Base-by-base conservation (phyloP, 2,329 filamentous ascomycete species). In the Aureobasidium sp. region DNA sequence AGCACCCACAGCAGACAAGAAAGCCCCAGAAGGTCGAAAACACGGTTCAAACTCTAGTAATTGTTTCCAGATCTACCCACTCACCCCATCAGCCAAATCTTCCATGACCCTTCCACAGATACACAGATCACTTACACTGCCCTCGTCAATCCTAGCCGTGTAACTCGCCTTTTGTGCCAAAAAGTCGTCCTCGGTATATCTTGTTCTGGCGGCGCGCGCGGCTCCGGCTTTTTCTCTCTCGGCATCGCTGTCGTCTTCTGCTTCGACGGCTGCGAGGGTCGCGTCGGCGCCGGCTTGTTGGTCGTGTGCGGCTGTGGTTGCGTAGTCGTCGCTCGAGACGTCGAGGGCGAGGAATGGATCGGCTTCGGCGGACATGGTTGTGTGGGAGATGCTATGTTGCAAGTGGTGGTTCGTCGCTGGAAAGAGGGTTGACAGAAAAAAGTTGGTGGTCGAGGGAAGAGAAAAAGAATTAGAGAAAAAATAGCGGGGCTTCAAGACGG, bases 151-250 rank as follows among this genome's bases (percentile, higher is more conserved):
- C 45, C 70, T 71, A 9, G 72, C 71, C 5, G 48, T 51, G 62
- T 74, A 75, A 5, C 56, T 52, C 9, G 62, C 67, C 63, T 71
- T 73, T 36, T 70, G 67, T 9, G 65, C 65, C 15, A 68, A 66
- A 53, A 73, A 74, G 36, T 68, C 69, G 44, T 67, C 66, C 62
- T 72, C 69, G 62, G 68, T 71, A 63, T 72, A 71, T 57, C 69
- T 69, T 1, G 70, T 73, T 37, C 73, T 68, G 9, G 70, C 64
- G 5, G 67, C 67, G 8, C 59, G 53, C 37, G 64, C 58, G 0
- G 68, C 65, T 15, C 62, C 39, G n/a, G 39, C 39, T 11, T 51
- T 60, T 37, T 60, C 57, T 60, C 45, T 60, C 17, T 60, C 57
- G 34, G 44, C 57, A 42, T 60, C 57, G 22, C 44, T 60, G 27